A percentile compares a stretch with the other conserved stretches of the same genome.
Conservation (phyloP, 345 rosid genomes). For the Arabis hirsuta region DNA sequence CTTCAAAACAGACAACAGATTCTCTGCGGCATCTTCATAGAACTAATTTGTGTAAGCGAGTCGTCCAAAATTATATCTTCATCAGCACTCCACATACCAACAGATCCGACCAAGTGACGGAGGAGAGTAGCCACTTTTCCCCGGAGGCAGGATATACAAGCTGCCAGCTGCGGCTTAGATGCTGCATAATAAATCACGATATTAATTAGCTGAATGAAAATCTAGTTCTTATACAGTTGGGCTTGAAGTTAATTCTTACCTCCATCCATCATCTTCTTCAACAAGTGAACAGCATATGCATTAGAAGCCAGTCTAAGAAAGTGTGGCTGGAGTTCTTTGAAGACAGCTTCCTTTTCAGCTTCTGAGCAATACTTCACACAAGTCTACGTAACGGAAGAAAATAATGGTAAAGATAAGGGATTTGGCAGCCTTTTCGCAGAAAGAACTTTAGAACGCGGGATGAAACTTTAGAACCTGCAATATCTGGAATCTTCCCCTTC, state of each 20-base stretch:
- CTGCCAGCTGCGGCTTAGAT: slow-evolving; percentile 75
- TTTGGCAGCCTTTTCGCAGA: slow-evolving; percentile 6
- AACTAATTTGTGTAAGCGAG: neutral
- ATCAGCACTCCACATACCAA: slow-evolving; percentile 58
- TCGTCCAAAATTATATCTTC: neutral
- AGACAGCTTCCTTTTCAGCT: slow-evolving; percentile 74
- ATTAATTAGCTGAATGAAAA: neutral
- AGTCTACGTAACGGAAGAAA: slow-evolving; percentile 50
- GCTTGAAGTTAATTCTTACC: slow-evolving; percentile 52
- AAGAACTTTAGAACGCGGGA: slow-evolving; percentile 82
- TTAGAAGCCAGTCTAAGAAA: slow-evolving; percentile 70
- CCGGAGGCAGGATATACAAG: slow-evolving; percentile 69
- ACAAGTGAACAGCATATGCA: slow-evolving; percentile 71
- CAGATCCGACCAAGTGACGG: slow-evolving; percentile 91
- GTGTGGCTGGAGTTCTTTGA: slow-evolving; percentile 79
- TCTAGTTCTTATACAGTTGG: no score
- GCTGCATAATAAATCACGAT: slow-evolving; percentile 50
- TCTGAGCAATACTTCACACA: slow-evolving; percentile 81
- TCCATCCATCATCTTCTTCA: slow-evolving; percentile 80
- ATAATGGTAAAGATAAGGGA: neutral
- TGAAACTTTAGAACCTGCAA: slow-evolving; percentile 80
- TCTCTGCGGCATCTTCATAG: slow-evolving; percentile 7
- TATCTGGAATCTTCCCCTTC: slow-evolving; percentile 92
- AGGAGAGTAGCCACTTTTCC: slow-evolving; percentile 85
- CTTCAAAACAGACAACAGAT: slow-evolving; percentile 15